Base-by-base conservation (phyloP, 129 eudicot species). In the Sambucus nigra region DNA sequence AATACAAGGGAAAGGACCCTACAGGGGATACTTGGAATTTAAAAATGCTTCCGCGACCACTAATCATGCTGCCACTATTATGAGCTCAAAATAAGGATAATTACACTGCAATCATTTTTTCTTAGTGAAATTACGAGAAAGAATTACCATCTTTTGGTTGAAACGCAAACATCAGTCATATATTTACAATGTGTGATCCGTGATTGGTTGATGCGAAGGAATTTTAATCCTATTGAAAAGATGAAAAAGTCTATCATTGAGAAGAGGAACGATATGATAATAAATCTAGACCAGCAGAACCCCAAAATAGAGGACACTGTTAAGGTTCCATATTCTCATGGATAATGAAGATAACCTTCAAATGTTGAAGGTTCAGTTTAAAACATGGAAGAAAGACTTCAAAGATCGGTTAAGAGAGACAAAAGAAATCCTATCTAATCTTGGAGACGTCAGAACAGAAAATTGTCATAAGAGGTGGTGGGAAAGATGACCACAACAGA, bases 381-480 rank as follows among this genome's bases (percentile, higher is more conserved):
- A 72, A 53, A 64, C 77, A 51, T 88, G 96, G 96, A 73, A 83
- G 59, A 83, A 77, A 42, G 89, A 83, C 25, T 88, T 74, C 54
- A 80, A 60, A 49, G 57, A 40, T 33, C 76, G 68, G 71, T 66
- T 83, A 25, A 57, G 57, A 8, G 79, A 80, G 38, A 55, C 87
- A 40, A 69, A 67, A 35, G 58, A 47, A 47, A 72, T 51, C 23
- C 51, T 80, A 19, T 67, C 77, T 25, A 80, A 71, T 69, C 63
- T 58, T 40, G 79, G 71, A 7, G 35, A 63, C 3, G 19, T 61
- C 26, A 66, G 65, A 52, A 51, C 68, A 24, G 50, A 53, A 41
- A 77, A 58, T 47, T 45, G 51, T 15, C 57, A 57, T 33, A 77
- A 59, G 47, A 72, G 55, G 22, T 86, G 88, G 79, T 80, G 79